Conservation (phyloP, 768 basidiomycete genomes). For the Xerocomellus amylosporus region DNA sequence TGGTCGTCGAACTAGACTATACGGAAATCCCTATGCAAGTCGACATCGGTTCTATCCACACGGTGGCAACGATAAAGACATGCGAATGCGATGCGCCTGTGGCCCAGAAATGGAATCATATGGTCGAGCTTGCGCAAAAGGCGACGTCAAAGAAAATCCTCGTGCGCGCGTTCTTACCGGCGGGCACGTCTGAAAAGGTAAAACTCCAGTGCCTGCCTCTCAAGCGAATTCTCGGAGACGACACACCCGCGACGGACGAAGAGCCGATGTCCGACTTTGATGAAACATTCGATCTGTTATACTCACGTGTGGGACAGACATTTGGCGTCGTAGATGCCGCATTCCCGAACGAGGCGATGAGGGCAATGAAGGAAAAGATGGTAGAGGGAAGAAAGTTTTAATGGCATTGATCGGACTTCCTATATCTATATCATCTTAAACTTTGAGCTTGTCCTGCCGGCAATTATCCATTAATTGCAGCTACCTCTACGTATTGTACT, state of each 20-base stretch:
- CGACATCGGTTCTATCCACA: conserved; percentile 16
- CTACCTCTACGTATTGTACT: conserved; percentile 1
- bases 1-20: conserved; percentile 29
- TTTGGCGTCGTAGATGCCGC: conserved; percentile 22
- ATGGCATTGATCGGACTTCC: neutral
- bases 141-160: conserved; percentile 22
- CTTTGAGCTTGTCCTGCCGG: neutral
- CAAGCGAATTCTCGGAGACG: conserved; percentile 13
- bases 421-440: neutral
- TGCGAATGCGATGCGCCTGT: conserved; percentile 25
- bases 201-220: conserved; percentile 27
- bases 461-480: conserved; percentile 4
- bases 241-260: conserved; percentile 2
- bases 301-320: conserved; percentile 20
- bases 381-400: neutral
- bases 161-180: conserved; percentile 29
- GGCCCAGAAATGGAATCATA: conserved; percentile 24
- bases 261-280: conserved; percentile 18
- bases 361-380: conserved; percentile 12
- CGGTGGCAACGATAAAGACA: conserved; percentile 9
- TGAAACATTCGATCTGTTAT: conserved; percentile 26
- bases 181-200: conserved; percentile 23
- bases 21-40: conserved; percentile 17
- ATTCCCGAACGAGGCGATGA: conserved; percentile 20
- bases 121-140: conserved; percentile 29